phyloP scores from a whole-genome alignment of 345 rosid genomes.

The Raphanus raphanistrum region DNA sequence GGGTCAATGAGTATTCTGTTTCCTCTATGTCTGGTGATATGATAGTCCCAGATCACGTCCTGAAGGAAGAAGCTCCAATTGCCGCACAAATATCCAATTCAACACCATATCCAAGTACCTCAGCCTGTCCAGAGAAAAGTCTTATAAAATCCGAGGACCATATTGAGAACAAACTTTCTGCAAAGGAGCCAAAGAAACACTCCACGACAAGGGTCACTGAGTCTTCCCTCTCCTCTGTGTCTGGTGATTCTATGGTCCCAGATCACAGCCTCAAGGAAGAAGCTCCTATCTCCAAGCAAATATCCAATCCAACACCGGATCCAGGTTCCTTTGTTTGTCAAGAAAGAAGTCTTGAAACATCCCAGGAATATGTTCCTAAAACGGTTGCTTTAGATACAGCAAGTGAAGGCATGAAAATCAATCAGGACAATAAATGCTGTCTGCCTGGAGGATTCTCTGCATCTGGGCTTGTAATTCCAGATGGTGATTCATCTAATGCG shows the following conservation, averaged over 20 bases:
- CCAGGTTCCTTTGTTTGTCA: conserved; percentile 28
- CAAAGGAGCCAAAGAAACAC: conserved; percentile 35
- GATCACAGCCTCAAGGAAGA: conserved; percentile 31
- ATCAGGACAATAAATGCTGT: conserved; percentile 47
- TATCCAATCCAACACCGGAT: conserved; percentile 34
- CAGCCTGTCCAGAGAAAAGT: conserved; percentile 21
- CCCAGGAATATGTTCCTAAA: conserved; percentile 49
- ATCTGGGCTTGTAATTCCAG: conserved; percentile 49
- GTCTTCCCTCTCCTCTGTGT: conserved; percentile 25
- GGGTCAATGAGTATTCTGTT: conserved; percentile 33
- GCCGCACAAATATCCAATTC: conserved; percentile 22
- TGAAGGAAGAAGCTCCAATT: conserved; percentile 31
- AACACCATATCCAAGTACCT: conserved; percentile 27
- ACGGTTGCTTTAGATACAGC: conserved; percentile 44
- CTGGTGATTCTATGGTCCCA: conserved; percentile 32
- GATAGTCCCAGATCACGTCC: background rate
- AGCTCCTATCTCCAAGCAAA: conserved; percentile 24
- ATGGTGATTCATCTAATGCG: conserved; percentile 49
- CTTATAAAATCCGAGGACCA: conserved; percentile 48
- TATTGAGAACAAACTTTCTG: conserved; percentile 28
- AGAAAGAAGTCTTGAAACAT: conserved; percentile 35
- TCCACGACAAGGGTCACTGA: conserved; percentile 35
- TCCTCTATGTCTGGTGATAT: conserved; percentile 30
- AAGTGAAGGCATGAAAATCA: conserved; percentile 48
- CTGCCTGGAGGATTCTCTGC: conserved; percentile 46